Percentiles rank a stretch among this genome's conserved stretches.
phyloP scores from a whole-genome alignment of 1,139 yeast genomes.

The Yamadazyma dendronema region DNA sequence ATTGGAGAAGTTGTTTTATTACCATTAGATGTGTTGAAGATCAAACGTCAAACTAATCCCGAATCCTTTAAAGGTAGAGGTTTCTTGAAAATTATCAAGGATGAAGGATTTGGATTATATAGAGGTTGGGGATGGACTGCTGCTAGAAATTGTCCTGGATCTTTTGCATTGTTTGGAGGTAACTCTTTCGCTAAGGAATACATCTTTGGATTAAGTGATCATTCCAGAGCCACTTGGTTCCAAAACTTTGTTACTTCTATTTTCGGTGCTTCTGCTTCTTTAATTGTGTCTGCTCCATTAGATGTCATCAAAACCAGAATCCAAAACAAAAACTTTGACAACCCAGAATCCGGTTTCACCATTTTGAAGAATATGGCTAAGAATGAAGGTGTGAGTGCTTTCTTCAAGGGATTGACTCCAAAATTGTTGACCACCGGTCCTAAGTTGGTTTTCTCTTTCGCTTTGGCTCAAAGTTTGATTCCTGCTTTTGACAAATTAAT shows the following conservation, averaged over 20 bases:
- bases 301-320: conserved; percentile 98
- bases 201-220: conserved; percentile 81
- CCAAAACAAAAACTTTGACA: conserved; percentile 93
- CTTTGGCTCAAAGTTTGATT: conserved; percentile 92
- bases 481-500: conserved; percentile 86
- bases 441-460: conserved; percentile 93
- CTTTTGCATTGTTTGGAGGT: conserved; percentile 96
- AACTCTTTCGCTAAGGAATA: conserved; percentile 98
- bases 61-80: conserved; percentile 98
- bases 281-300: conserved; percentile 95
- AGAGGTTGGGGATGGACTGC: conserved; percentile 99
- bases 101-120: conserved; percentile 91
- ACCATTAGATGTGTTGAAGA: conserved; percentile 94
- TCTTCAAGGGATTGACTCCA: conserved; percentile 96
- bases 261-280: conserved; percentile 95
- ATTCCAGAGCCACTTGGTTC: conserved; percentile 87
- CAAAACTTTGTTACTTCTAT: conserved; percentile 97
- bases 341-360: conserved; percentile 90
- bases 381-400: conserved; percentile 86
- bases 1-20: conserved; percentile 95
- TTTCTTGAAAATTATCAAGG: conserved; percentile 75
- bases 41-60: conserved; percentile 98
- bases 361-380: conserved; percentile 90
- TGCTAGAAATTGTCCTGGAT: conserved; percentile 99
- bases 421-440: conserved; percentile 97